These are phyloP conservation scores for Stagonosporopsis vannaccii DNA, from an alignment of 2,329 filamentous ascomycete species.

Conservation along the genomic window DNA sequence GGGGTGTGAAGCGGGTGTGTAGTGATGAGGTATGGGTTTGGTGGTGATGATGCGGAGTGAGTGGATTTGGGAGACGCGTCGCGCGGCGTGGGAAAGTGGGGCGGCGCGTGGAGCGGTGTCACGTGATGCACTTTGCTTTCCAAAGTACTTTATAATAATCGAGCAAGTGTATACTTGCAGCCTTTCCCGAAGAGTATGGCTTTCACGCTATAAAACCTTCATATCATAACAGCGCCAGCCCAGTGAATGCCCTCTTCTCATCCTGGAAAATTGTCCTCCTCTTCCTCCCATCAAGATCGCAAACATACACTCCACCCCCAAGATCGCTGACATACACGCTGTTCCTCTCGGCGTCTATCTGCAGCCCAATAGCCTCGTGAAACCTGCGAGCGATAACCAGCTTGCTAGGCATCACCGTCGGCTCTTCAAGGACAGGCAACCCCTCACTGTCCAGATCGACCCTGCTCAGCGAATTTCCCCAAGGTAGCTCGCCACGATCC, in stretches of 20 bases:
- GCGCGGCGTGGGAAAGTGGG: not conserved
- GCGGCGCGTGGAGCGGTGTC: slow-evolving; percentile 5
- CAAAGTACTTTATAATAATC: no score
- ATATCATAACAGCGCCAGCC: slow-evolving; percentile 13
- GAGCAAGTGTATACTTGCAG: no score
- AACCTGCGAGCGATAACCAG: slow-evolving; percentile 25
- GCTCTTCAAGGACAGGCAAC: slow-evolving; percentile 21
- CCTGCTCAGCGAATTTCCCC: slow-evolving; percentile 62
- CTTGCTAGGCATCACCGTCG: not conserved
- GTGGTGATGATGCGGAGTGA: not conserved
- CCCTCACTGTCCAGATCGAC: slow-evolving; percentile 43
- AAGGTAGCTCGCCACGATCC: slow-evolving; percentile 64
- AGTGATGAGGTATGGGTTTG: no score
- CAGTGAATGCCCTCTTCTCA: slow-evolving; percentile 21
- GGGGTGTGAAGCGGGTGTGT: not conserved
- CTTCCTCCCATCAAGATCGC: slow-evolving; percentile 21
- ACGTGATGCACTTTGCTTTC: slow-evolving; percentile 4
- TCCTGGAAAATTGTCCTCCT: slow-evolving; percentile 23
- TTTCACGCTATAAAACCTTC: not conserved
- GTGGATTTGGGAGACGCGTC: slow-evolving; percentile 11
- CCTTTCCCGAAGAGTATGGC: no score
- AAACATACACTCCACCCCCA: slow-evolving; percentile 23
- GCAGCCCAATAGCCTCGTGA: slow-evolving; percentile 34
- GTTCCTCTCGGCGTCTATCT: slow-evolving; percentile 15
- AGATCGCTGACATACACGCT: slow-evolving; percentile 30